Evolutionary conservation across 805 yeast genomes (phyloP).

Genomic region (Candida easanensis): DNA sequence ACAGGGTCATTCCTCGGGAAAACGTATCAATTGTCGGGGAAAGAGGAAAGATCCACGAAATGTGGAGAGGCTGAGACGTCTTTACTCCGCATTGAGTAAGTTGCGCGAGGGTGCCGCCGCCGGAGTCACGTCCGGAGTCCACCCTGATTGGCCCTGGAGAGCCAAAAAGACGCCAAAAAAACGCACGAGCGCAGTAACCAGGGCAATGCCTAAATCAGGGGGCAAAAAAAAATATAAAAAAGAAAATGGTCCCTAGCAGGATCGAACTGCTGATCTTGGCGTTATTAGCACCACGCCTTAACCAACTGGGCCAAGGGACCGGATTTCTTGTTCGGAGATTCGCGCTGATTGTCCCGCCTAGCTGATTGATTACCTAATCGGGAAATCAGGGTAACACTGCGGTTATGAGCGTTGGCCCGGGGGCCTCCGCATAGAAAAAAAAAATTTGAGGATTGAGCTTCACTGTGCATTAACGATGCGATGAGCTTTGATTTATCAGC

Average conservation of each 20-base stretch:
- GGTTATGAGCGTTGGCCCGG: not conserved
- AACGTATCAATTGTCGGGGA: no score
- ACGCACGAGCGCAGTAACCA: no score
- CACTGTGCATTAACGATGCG: not conserved
- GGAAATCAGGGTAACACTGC: not conserved
- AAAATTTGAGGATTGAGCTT: not conserved
- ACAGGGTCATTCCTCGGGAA: no score
- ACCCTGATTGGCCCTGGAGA: no score
- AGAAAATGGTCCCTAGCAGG: constrained; percentile 73
- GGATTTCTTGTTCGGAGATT: not conserved
- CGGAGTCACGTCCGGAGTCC: no score
- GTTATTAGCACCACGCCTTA: constrained; percentile 58
- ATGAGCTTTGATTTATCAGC: not conserved
- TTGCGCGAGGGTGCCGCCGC: no score
- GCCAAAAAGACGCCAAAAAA: no score
- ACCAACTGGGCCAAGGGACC: constrained; percentile 62
- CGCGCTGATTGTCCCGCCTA: not conserved
- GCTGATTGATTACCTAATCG: not conserved
- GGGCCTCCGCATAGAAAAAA: not conserved
- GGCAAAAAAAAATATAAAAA: constrained; percentile 2
- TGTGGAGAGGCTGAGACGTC: no score
- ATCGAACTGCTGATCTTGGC: constrained; percentile 78
- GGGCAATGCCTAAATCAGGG: no score
- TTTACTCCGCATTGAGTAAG: no score
- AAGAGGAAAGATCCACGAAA: no score